Evolutionary conservation across 345 rosid species (phyloP).

Genomic region (Eucalyptus caleyi): DNA sequence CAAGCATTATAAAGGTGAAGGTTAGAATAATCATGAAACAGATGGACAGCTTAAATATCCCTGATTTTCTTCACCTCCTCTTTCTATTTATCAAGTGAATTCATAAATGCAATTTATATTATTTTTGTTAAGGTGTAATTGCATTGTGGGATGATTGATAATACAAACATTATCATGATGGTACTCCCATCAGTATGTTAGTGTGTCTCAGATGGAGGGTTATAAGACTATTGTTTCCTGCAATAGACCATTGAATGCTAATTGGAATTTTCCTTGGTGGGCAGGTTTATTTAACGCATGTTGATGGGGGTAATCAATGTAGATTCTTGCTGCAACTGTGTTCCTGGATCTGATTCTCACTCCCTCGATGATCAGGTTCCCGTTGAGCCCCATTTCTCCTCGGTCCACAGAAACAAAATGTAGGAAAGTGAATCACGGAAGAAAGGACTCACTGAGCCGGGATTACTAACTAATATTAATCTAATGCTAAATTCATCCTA

Average conservation of each 20-base stretch:
- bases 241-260: neutral
- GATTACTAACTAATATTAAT: too few relatives aligned
- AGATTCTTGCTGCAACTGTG: neutral
- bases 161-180: neutral
- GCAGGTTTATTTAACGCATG: neutral
- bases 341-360: neutral
- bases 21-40: neutral
- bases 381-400: too few relatives aligned
- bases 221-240: neutral
- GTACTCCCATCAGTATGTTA: neutral
- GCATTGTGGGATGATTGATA: neutral
- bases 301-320: neutral
- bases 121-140: neutral
- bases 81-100: neutral
- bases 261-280: neutral
- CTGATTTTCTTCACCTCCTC: neutral
- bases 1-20: neutral
- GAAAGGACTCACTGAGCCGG: too few relatives aligned
- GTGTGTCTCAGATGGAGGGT: neutral
- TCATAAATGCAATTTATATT: neutral
- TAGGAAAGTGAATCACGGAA: too few relatives aligned
- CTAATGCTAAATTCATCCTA: slow-evolving; percentile 67
- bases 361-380: slow-evolving; percentile 16
- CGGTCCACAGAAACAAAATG: too few relatives aligned
- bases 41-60: neutral